Base-by-base conservation (phyloP, 768 basidiomycete species). In the Russula sp. region DNA sequence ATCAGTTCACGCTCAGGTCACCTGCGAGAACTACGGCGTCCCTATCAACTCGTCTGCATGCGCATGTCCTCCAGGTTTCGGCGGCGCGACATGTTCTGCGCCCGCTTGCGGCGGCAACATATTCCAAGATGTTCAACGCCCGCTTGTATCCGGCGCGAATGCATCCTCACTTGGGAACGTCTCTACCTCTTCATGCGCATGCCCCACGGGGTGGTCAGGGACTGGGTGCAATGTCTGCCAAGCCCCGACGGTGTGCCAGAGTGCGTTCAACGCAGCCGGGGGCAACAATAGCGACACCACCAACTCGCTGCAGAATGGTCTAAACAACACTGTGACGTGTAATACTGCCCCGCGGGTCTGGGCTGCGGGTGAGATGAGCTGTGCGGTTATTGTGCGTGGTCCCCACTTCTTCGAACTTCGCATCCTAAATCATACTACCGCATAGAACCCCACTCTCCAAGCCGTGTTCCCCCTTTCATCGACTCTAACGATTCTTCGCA, bases 381-480 rank as follows among this genome's bases (percentile, higher is more conserved):
- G 95, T 74, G 75, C 79, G 58, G 93, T 96, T 13, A 77, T 82
- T 59, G 93, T 93, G 35, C 36, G 56, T 59, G 32, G 5, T 34
- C 42, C 41, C 11, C 20, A 13, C 36, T 18, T n/a, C n/a, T 49
- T 14, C 22, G 54, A 14, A 10, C 16, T 16, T 56, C 10, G 13
- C 32, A 13, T 18, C 14, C 49, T 32, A 39, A 50, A 43, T 13
- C 32, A 3, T 10, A 3, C 3, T 29, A 29, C 25, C 25, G 25
- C 25, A 29, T 63, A 94, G 91, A 93, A 95, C 68, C 89, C 91
- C 1, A 94, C 91, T 0, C 75, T 98, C 1, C 86, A 90, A 77
- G 76, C 78, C 0, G 66, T 96, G 16, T 97, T 79, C 69, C 88
- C 93, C 1, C 75, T 80, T n/a, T 69, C 75, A 6, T 82, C 92